A percentile compares a stretch with the other conserved stretches of the same genome.
Conservation (phyloP, 2,329 filamentous ascomycete species). For the Biscogniauxia marginata region DNA sequence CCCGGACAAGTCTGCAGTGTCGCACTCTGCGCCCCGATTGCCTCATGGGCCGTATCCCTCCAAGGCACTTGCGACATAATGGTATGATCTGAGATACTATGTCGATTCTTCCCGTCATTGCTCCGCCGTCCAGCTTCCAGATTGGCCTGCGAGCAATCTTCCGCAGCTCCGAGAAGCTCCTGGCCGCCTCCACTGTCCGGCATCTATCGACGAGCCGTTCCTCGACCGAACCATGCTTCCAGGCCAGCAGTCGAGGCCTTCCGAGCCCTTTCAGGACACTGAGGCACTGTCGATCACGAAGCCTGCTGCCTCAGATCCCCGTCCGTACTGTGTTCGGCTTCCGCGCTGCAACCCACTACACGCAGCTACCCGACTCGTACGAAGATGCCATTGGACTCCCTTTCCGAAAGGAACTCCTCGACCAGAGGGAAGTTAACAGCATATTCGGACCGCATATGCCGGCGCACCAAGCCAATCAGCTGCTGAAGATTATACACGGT, state of each 20-base stretch:
- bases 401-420: slow-evolving; percentile 52
- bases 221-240: slow-evolving; percentile 17
- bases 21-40: background rate
- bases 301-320: slow-evolving; percentile 18
- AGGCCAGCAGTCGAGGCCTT: slow-evolving; percentile 17
- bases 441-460: slow-evolving; percentile 53
- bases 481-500: slow-evolving; percentile 60
- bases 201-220: slow-evolving; percentile 20
- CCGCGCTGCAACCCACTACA: slow-evolving; percentile 50
- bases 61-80: slow-evolving; percentile 20
- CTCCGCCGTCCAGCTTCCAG: slow-evolving; percentile 29
- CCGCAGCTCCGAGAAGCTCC: slow-evolving; percentile 22
- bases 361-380: slow-evolving; percentile 57
- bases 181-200: slow-evolving; percentile 15
- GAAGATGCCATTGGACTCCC: slow-evolving; percentile 53
- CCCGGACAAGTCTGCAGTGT: background rate
- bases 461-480: slow-evolving; percentile 46
- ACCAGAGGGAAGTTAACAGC: slow-evolving; percentile 42
- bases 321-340: slow-evolving; percentile 31
- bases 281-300: slow-evolving; percentile 5
- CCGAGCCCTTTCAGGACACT: slow-evolving; percentile 7
- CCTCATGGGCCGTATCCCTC: slow-evolving; percentile 9
- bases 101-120: slow-evolving; percentile 27
- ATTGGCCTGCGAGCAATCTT: slow-evolving; percentile 31
- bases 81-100: slow-evolving; percentile 29